Evolutionary conservation across 345 rosid species (phyloP).

Genomic region (Camelina neglecta): DNA sequence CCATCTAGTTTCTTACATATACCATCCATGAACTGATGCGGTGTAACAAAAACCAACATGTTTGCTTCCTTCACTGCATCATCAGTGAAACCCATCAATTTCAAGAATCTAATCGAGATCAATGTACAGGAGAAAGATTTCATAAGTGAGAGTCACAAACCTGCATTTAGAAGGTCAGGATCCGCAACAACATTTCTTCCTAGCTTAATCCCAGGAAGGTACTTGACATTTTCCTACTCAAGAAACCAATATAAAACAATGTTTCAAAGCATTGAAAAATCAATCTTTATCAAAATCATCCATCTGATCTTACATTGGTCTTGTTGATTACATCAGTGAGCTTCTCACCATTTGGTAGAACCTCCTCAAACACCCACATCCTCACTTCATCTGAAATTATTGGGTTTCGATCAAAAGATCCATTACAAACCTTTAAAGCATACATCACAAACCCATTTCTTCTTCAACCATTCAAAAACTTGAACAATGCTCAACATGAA

Average conservation of each 20-base stretch:
- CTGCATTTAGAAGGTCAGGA: slow-evolving; percentile 89
- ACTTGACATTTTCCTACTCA: slow-evolving; percentile 80
- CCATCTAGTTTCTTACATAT: slow-evolving; percentile 83
- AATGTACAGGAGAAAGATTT: background rate
- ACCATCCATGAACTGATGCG: slow-evolving; percentile 91
- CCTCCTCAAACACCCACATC: slow-evolving; percentile 98
- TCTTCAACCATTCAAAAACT: background rate
- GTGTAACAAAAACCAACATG: slow-evolving; percentile 94
- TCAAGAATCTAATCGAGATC: background rate
- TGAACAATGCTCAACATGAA: background rate
- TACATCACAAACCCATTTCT: background rate
- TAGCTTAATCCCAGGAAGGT: slow-evolving; percentile 89
- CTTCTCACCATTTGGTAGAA: slow-evolving; percentile 83
- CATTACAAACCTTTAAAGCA: background rate
- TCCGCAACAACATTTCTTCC: slow-evolving; percentile 86
- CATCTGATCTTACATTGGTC: slow-evolving; percentile 63
- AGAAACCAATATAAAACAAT: background rate
- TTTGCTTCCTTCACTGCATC: slow-evolving; percentile 77
- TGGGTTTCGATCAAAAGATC: background rate
- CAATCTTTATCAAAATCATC: background rate
- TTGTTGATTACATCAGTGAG: slow-evolving; percentile 85
- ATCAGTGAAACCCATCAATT: background rate
- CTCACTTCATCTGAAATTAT: slow-evolving; percentile 84
- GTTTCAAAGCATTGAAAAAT: background rate
- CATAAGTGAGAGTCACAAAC: slow-evolving; percentile 40